Base-by-base conservation (phyloP, 169 alveolate species). In the Cyclospora cayetanensis region DNA sequence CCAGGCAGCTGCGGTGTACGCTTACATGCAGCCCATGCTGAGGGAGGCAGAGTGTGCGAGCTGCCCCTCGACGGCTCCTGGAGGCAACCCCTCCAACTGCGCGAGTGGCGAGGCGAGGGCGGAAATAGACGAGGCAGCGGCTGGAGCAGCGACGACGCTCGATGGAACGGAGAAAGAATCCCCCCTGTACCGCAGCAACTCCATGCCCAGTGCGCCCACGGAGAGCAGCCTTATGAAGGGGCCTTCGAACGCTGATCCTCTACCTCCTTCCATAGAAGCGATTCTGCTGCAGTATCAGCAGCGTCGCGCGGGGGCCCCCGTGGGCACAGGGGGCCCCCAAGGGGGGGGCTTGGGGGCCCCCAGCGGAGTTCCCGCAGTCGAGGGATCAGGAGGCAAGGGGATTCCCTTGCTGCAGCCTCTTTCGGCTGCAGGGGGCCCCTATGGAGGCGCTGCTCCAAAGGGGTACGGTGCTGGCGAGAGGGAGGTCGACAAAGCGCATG, bases 1-100 rank as follows among this genome's bases (percentile, higher is more conserved):
- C 65, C 90, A 82, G 25, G 90, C 90, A 11, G 90, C 90, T 12
- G 90, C 90, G 31, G 34, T 82, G 9, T 82, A 82, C 41, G 90
- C 90, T 25, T 41, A 37, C 41, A 18, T 82, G 50, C 74, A 66
- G 60, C 37, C 31, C 42, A 27, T 42, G n/a, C 77, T 82, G 63
- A 9, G n/a, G 35, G 66, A 50, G 72, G 55, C 55, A 7, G 55
- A 46, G 55, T 11, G 15, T 31, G 72, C 77, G 77, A 22, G 77
- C 39, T 25, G 50, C 50, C 55, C 22, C 65, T 5, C 12, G 46
- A n/a, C 53, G 53, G 3, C n/a, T 37, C 2, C 2, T 4, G 39
- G 39, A 25, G 87, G 87, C 18, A 18, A 53, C 39, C 25, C 63
- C 1, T 60, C 39, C n/a, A 60, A 37, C n/a, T 20, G 39, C 39